Percentiles rank a stretch among this genome's conserved stretches.
Evolutionary conservation across 352 stramenopile species (phyloP).

Genomic region (Phytophthora chlamydospora): DNA sequence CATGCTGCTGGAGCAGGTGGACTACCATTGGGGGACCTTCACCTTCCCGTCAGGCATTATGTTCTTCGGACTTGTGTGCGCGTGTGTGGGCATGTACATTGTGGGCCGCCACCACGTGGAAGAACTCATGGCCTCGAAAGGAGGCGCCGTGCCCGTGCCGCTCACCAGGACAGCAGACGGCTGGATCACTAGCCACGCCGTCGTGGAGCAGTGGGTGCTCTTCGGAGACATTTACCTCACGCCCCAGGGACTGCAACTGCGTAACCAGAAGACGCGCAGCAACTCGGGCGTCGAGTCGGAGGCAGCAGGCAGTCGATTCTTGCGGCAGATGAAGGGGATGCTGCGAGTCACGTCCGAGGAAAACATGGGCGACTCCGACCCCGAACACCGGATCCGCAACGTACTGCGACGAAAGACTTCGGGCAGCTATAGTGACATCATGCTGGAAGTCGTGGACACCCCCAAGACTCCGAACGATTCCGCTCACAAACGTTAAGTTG

Average conservation of each 20-base stretch:
- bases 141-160: conserved; percentile 77
- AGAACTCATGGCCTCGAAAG: conserved; percentile 82
- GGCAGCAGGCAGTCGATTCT: conserved; percentile 43
- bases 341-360: conserved; percentile 44
- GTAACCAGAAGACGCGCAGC: conserved; percentile 57
- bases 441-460: conserved; percentile 71
- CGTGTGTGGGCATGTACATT: conserved; percentile 82
- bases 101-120: conserved; percentile 80
- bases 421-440: conserved; percentile 84
- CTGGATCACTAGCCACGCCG: conserved; percentile 84
- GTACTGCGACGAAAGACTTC: conserved; percentile 68
- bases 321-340: conserved; percentile 53
- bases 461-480: conserved; percentile 48
- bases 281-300: conserved; percentile 60
- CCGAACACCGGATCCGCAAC: conserved; percentile 77
- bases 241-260: conserved; percentile 55
- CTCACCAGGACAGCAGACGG: conserved; percentile 75
- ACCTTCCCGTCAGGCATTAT: conserved; percentile 78
- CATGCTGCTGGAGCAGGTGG: conserved; percentile 77
- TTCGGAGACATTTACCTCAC: conserved; percentile 83
- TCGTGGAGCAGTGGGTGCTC: conserved; percentile 85
- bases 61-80: conserved; percentile 78
- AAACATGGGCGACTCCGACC: conserved; percentile 62
- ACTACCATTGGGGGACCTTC: conserved; percentile 77
- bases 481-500: conserved; percentile 31